Percentiles rank a stretch among this genome's conserved stretches.
phyloP scores from a whole-genome alignment of 495 filamentous ascomycete species.

The Cryomyces minteri region DNA sequence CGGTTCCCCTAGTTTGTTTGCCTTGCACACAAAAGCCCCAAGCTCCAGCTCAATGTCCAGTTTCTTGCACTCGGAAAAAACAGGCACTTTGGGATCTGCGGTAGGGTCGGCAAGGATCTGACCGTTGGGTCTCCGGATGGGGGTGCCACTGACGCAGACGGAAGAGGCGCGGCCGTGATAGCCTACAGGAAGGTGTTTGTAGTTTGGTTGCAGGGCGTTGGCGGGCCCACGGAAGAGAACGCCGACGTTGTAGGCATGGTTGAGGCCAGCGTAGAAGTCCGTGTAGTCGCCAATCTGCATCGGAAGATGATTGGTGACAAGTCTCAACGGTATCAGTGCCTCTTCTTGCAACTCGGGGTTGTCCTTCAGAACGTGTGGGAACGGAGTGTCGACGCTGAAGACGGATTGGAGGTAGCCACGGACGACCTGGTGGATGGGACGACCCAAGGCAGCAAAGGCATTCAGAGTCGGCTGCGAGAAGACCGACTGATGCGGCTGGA shows the following conservation, averaged over 20 bases:
- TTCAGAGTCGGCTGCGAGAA: constrained; percentile 61
- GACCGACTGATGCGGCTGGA: constrained; percentile 37
- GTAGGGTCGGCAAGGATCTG: constrained; percentile 55
- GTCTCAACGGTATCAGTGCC: constrained; percentile 33
- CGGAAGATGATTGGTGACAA: constrained; percentile 58
- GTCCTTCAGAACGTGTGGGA: constrained; percentile 36
- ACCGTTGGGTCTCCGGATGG: constrained; percentile 56
- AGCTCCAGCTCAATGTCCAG: constrained; percentile 84
- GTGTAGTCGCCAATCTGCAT: constrained; percentile 91
- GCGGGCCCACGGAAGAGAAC: constrained; percentile 64
- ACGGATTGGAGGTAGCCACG: constrained; percentile 57
- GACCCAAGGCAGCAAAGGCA: constrained; percentile 61
- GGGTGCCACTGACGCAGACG: constrained; percentile 24
- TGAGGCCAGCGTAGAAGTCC: constrained; percentile 85
- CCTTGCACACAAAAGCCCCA: constrained; percentile 56
- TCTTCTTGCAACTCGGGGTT: constrained; percentile 33
- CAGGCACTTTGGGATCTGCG: constrained; percentile 39
- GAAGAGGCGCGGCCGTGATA: constrained; percentile 29
- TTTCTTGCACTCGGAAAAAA: constrained; percentile 40
- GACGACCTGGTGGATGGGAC: constrained; percentile 49
- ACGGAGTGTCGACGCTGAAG: constrained; percentile 41
- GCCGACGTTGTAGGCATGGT: constrained; percentile 75
- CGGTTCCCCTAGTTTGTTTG: constrained; percentile 45
- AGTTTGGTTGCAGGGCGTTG: constrained; percentile 77
- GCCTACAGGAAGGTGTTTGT: constrained; percentile 74